Evolutionary conservation across 2,329 filamentous ascomycete genomes (phyloP).

Genomic region (Aspergillus aculeatinus): DNA sequence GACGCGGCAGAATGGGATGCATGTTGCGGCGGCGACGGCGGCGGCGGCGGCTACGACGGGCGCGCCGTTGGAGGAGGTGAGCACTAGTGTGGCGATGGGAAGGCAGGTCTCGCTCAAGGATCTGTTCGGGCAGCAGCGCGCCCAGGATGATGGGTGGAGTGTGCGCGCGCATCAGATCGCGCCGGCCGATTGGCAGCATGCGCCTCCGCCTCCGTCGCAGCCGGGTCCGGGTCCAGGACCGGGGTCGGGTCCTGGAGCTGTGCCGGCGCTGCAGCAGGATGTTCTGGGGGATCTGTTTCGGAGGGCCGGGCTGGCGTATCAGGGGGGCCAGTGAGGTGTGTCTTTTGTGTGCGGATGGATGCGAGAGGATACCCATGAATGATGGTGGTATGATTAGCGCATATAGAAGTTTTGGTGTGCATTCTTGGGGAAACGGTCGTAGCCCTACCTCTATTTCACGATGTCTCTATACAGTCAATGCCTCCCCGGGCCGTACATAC

Average conservation of each 20-base stretch:
- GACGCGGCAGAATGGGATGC: constrained; percentile 33
- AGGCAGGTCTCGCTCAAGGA: constrained; percentile 54
- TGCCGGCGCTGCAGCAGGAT: constrained; percentile 29
- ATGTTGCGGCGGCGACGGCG: constrained; percentile 32
- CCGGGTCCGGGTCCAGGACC: constrained; percentile 15
- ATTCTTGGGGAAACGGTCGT: background rate
- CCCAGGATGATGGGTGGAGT: constrained; percentile 53
- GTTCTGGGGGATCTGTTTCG: constrained; percentile 46
- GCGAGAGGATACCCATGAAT: background rate
- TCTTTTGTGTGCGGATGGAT: background rate
- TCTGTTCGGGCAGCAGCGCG: constrained; percentile 56
- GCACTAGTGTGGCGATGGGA: constrained; percentile 46
- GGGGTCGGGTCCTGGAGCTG: constrained; percentile 4
- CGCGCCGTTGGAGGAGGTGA: constrained; percentile 37
- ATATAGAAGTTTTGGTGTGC: background rate
- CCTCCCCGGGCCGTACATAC: too few species aligned
- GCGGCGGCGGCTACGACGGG: constrained; percentile 26
- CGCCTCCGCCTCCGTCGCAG: constrained; percentile 14
- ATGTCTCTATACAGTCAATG: too few species aligned
- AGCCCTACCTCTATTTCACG: background rate
- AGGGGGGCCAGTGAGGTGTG: constrained; percentile 17
- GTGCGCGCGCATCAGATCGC: constrained; percentile 46
- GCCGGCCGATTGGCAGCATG: constrained; percentile 22
- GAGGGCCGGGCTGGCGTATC: constrained; percentile 41
- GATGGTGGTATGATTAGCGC: background rate